phyloP scores from a whole-genome alignment of 331 rosid species.

The Acacia concinna region DNA sequence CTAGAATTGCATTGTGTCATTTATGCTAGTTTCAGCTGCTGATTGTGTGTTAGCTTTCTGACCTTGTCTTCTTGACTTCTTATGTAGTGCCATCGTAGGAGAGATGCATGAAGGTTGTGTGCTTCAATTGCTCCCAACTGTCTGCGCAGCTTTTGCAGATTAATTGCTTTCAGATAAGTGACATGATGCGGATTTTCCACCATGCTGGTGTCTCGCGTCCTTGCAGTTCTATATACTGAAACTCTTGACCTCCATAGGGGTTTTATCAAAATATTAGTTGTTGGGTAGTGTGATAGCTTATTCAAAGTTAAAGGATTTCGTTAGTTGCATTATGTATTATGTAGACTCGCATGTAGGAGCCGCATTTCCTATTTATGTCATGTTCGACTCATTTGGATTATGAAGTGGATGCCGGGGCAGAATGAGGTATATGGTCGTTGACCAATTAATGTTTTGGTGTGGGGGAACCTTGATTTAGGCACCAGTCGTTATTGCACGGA shows the following conservation, averaged over 20 bases:
- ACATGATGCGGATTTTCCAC: constrained; percentile 27
- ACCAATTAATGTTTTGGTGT: not conserved
- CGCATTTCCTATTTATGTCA: not conserved
- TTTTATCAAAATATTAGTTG: constrained; percentile 8
- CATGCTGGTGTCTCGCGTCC: constrained; percentile 20
- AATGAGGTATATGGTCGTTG: not conserved
- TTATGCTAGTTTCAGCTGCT: no score
- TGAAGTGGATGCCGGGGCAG: not conserved
- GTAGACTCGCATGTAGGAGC: constrained; percentile 19
- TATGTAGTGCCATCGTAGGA: constrained; percentile 82
- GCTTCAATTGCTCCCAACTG: not conserved
- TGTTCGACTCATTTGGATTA: not conserved
- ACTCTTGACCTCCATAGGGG: not conserved
- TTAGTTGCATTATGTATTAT: constrained; percentile 10
- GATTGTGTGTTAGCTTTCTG: not conserved
- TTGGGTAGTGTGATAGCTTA: constrained; percentile 8
- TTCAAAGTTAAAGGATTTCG: constrained; percentile 17
- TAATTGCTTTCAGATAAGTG: constrained; percentile 9
- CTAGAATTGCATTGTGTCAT: not conserved
- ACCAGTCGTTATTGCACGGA: not conserved
- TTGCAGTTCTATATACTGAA: constrained; percentile 16
- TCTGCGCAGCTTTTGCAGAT: constrained; percentile 18
- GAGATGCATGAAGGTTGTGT: constrained; percentile 10
- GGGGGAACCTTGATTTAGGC: not conserved
- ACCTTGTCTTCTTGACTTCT: not conserved